Percentiles rank a stretch among this genome's conserved stretches.
These are phyloP conservation scores for Crinitomyces ghanaensis DNA, from an alignment of 805 yeast species.

Conservation along the genomic window DNA sequence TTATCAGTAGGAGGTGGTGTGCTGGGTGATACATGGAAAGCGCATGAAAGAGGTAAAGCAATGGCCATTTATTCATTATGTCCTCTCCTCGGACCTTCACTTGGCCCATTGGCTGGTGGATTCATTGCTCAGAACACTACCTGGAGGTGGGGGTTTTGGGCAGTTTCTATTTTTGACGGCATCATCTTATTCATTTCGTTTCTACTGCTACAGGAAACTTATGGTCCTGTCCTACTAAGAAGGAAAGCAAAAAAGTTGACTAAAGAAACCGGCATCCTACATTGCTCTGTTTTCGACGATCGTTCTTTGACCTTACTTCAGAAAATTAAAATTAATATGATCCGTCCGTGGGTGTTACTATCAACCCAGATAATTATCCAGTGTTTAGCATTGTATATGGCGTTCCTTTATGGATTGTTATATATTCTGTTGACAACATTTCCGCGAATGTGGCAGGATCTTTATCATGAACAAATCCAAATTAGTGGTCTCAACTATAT, in stretches of 20 bases:
- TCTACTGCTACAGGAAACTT: constrained; percentile 44
- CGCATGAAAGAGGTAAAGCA: constrained; percentile 41
- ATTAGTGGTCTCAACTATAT: constrained; percentile 50
- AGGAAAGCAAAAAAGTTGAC: constrained; percentile 36
- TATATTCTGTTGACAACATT: constrained; percentile 50
- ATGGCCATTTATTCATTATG: constrained; percentile 46
- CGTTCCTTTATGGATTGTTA: constrained; percentile 53
- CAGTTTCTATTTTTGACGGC: constrained; percentile 42
- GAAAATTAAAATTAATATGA: constrained; percentile 31
- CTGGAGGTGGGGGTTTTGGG: constrained; percentile 60
- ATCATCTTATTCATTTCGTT: constrained; percentile 33
- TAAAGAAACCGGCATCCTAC: constrained; percentile 37
- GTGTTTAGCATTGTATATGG: constrained; percentile 50
- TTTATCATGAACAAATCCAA: constrained; percentile 38
- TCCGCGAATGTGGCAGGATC: constrained; percentile 38
- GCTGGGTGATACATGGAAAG: constrained; percentile 46
- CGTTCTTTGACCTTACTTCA: constrained; percentile 18
- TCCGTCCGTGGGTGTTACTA: constrained; percentile 43
- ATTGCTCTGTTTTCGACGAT: constrained; percentile 46
- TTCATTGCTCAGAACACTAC: constrained; percentile 37
- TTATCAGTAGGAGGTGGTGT: constrained; percentile 59
- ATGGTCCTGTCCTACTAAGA: constrained; percentile 41
- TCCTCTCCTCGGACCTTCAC: constrained; percentile 48
- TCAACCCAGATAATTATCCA: constrained; percentile 51
- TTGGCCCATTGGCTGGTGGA: constrained; percentile 39